phyloP scores from a whole-genome alignment of 768 basidiomycete genomes.

The Polyporus arcularius region DNA sequence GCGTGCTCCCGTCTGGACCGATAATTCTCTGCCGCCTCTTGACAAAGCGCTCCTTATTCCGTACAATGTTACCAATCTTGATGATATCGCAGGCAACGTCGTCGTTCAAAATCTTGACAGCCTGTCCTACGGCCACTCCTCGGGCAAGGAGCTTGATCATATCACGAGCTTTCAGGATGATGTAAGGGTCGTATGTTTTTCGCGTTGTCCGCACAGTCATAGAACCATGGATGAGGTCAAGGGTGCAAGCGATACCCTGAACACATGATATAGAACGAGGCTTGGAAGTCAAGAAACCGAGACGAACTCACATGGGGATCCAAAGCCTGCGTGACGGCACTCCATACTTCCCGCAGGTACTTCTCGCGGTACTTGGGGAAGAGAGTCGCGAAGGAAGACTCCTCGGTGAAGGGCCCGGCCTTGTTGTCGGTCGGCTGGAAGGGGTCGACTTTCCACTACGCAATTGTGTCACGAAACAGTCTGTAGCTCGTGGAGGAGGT shows the following conservation, averaged over 20 bases:
- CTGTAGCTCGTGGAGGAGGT: not conserved
- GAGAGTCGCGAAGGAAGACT: constrained; percentile 96
- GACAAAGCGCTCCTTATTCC: constrained; percentile 96
- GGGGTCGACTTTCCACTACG: constrained; percentile 81
- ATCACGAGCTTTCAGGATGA: constrained; percentile 94
- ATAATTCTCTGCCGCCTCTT: constrained; percentile 96
- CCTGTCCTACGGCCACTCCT: constrained; percentile 83
- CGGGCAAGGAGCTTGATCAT: constrained; percentile 94
- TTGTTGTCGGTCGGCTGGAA: constrained; percentile 78
- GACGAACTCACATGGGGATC: constrained; percentile 66
- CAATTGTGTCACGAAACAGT: not conserved
- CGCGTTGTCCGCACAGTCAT: constrained; percentile 98
- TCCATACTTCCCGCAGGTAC: constrained; percentile 94
- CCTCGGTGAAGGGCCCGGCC: constrained; percentile 84
- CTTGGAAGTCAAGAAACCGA: not conserved
- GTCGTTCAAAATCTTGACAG: constrained; percentile 89
- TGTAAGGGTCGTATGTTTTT: constrained; percentile 96
- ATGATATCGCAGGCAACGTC: constrained; percentile 93
- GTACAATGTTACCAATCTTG: constrained; percentile 91
- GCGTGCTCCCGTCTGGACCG: constrained; percentile 94
- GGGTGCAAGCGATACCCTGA: constrained; percentile 86
- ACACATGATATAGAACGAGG: not conserved
- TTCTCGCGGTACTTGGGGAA: constrained; percentile 99
- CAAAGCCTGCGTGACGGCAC: constrained; percentile 80
- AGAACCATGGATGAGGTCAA: constrained; percentile 94